Percentiles rank a stretch among this genome's conserved stretches.
phyloP scores from a whole-genome alignment of 768 basidiomycete genomes.

The Leucocoprinus birnbaumii region DNA sequence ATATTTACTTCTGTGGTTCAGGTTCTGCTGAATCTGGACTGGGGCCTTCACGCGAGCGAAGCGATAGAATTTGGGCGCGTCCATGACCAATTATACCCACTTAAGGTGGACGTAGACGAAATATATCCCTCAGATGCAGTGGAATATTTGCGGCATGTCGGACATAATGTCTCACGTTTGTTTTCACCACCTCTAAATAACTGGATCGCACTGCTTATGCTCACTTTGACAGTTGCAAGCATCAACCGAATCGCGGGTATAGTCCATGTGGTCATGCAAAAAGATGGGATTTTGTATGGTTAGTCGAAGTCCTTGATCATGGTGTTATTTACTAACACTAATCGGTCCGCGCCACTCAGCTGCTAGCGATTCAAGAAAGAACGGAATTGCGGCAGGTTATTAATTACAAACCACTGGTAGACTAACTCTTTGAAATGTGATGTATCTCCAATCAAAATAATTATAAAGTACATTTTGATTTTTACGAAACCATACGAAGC shows the following conservation, averaged over 20 bases:
- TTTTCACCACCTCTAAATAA: background rate
- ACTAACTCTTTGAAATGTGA: too few relatives aligned
- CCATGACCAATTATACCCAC: constrained; percentile 85
- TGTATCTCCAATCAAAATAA: too few relatives aligned
- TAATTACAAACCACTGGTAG: background rate
- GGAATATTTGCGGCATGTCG: constrained; percentile 50
- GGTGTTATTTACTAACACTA: background rate
- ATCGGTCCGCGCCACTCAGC: background rate
- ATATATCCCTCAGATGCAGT: constrained; percentile 57
- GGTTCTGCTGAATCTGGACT: constrained; percentile 72
- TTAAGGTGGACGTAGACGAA: constrained; percentile 53
- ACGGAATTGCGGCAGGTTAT: constrained; percentile 13
- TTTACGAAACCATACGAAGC: too few relatives aligned
- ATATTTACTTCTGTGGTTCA: constrained; percentile 85
- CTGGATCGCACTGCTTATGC: background rate
- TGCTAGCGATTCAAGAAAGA: constrained; percentile 15
- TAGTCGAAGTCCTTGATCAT: background rate
- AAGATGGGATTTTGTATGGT: constrained; percentile 59
- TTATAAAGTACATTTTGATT: too few relatives aligned
- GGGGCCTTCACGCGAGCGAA: constrained; percentile 75
- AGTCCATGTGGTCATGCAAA: constrained; percentile 60
- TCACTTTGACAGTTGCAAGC: constrained; percentile 45
- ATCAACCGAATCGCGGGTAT: constrained; percentile 69
- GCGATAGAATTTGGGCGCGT: constrained; percentile 85
- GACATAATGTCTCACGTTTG: constrained; percentile 72